Conservation (phyloP, 192 early-diverging fungal genomes). For the Phycomyces nitens region DNA sequence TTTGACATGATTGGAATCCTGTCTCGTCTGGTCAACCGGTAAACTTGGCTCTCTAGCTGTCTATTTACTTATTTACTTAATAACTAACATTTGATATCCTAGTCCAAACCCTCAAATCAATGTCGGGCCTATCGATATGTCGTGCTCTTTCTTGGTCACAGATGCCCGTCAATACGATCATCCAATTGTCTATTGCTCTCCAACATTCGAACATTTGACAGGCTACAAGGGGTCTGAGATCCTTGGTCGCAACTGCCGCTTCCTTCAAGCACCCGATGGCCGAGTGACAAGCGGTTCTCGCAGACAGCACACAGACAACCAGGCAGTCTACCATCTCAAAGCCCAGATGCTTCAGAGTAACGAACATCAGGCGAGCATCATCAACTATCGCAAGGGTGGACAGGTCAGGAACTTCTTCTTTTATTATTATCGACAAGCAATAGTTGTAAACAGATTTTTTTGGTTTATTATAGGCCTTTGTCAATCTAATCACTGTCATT, state of each 20-base stretch:
- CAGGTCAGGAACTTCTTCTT: constrained; percentile 16
- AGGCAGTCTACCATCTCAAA: constrained; percentile 46
- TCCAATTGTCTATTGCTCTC: constrained; percentile 58
- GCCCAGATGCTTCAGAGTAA: constrained; percentile 39
- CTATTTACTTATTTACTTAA: background rate
- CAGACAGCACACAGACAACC: constrained; percentile 51
- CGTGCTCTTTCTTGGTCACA: constrained; percentile 46
- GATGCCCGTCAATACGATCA: constrained; percentile 45
- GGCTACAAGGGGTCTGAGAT: constrained; percentile 40
- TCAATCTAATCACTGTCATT: constrained; percentile 62
- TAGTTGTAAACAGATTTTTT: too few relatives aligned
- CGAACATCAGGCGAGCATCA: constrained; percentile 57
- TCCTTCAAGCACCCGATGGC: constrained; percentile 45
- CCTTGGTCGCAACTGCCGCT: constrained; percentile 42
- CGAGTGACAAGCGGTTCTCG: constrained; percentile 41
- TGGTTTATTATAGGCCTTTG: constrained; percentile 49
- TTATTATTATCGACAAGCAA: background rate
- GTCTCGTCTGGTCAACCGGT: constrained; percentile 26
- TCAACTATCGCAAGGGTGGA: constrained; percentile 62
- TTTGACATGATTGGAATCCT: constrained; percentile 47
- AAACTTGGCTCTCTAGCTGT: constrained; percentile 2
- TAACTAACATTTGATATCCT: constrained; percentile 3
- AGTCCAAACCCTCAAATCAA: constrained; percentile 56
- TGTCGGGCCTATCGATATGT: constrained; percentile 58
- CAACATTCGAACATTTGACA: constrained; percentile 57